Percentiles rank a stretch among this genome's conserved stretches.
Evolutionary conservation across 202 grass and related monocot species (phyloP).

Genomic region (Digitaria exilis): DNA sequence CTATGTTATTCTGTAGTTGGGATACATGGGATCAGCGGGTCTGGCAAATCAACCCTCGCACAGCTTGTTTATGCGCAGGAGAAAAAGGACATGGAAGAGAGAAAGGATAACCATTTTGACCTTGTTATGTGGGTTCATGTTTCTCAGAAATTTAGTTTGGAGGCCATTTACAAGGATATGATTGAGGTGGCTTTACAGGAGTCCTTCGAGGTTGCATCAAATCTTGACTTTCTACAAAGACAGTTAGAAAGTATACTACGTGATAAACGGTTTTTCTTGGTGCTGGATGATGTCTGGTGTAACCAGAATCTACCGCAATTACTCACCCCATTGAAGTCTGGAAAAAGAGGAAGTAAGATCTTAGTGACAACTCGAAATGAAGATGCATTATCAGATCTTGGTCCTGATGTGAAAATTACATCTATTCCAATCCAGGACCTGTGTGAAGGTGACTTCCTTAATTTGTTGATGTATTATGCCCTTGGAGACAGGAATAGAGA

Average conservation of each 20-base stretch:
- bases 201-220: too few species aligned
- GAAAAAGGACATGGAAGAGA: background rate
- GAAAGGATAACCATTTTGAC: too few species aligned
- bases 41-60: background rate
- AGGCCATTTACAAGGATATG: background rate
- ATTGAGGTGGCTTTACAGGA: background rate
- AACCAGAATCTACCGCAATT: too few species aligned
- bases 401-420: background rate
- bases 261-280: background rate
- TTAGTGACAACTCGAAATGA: background rate
- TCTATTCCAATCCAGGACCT: background rate
- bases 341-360: background rate
- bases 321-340: too few species aligned
- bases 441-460: background rate
- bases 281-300: background rate
- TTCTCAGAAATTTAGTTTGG: background rate
- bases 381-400: background rate
- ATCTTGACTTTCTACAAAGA: too few species aligned
- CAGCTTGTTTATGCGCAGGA: background rate
- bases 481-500: background rate
- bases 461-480: background rate
- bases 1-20: background rate
- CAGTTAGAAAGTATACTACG: too few species aligned
- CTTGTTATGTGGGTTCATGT: background rate
- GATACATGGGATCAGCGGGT: background rate